phyloP scores from a whole-genome alignment of 345 rosid species.

The Carallia pectinifolia region DNA sequence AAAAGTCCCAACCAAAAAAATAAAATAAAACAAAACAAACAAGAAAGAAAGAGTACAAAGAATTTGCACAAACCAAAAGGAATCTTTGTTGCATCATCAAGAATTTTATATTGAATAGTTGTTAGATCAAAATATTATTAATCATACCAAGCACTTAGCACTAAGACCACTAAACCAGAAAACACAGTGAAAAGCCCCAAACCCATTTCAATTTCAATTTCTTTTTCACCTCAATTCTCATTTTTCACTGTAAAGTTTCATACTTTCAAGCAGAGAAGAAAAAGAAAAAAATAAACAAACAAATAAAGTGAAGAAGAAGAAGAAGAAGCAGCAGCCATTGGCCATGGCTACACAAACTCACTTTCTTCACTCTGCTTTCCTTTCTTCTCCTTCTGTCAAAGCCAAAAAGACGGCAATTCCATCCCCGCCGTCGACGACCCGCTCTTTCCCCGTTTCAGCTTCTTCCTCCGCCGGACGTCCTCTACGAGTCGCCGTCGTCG shows the following conservation, averaged over 20 bases:
- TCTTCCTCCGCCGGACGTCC: constrained; percentile 39
- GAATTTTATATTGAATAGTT: too few relatives aligned
- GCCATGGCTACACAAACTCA: constrained; percentile 6
- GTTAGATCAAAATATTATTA: too few relatives aligned
- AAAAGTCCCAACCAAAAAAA: too few relatives aligned
- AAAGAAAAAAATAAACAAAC: background rate
- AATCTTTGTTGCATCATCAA: too few relatives aligned
- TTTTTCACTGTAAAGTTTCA: background rate
- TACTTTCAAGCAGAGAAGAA: background rate
- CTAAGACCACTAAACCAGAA: background rate
- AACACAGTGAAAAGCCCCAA: background rate
- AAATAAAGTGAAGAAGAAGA: background rate
- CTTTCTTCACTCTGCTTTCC: background rate
- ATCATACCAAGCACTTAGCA: too few relatives aligned
- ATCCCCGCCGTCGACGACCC: constrained; percentile 1
- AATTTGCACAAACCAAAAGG: too few relatives aligned
- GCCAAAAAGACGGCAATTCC: background rate
- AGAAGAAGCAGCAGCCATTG: background rate
- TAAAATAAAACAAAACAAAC: too few relatives aligned
- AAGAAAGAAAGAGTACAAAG: too few relatives aligned
- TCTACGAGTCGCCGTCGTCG: constrained; percentile 59
- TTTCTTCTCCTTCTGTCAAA: constrained; percentile 18
- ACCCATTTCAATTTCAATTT: background rate
- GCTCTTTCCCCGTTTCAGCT: constrained; percentile 14
- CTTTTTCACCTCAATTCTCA: background rate